These are phyloP conservation scores for Aspergillus baeticus DNA, from an alignment of 495 filamentous ascomycete species.

Conservation along the genomic window DNA sequence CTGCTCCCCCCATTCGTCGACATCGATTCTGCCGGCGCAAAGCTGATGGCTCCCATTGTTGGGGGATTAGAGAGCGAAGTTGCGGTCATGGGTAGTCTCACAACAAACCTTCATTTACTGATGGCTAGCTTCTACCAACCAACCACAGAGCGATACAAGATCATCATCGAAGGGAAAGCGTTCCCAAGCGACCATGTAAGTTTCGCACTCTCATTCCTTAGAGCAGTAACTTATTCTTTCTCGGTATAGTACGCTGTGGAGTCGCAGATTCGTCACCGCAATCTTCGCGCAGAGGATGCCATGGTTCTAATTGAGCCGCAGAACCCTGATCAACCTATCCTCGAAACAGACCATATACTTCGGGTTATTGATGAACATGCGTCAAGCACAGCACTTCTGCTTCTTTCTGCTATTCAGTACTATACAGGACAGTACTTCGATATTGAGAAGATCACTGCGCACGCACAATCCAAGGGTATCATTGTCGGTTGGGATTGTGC, in stretches of 20 bases:
- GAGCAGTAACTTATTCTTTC: not conserved
- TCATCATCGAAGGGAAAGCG: conserved; percentile 90
- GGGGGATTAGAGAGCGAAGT: conserved; percentile 81
- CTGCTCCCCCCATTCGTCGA: conserved; percentile 78
- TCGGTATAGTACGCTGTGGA: conserved; percentile 77
- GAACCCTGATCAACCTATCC: conserved; percentile 42
- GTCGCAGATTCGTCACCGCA: conserved; percentile 81
- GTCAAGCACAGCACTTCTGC: conserved; percentile 69
- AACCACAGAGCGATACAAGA: conserved; percentile 71
- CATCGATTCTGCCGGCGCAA: conserved; percentile 68
- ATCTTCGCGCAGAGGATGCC: conserved; percentile 61
- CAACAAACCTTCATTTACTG: conserved; percentile 85
- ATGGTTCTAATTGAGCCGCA: conserved; percentile 77
- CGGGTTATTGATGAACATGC: conserved; percentile 75
- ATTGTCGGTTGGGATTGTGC: conserved; percentile 93
- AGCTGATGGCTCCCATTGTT: conserved; percentile 77
- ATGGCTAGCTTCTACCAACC: conserved; percentile 92
- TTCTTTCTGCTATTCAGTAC: conserved; percentile 91
- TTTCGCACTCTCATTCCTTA: not conserved
- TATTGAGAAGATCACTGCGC: conserved; percentile 76
- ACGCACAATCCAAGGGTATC: conserved; percentile 74
- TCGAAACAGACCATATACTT: conserved; percentile 73
- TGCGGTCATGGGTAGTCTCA: conserved; percentile 90
- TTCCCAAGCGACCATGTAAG: conserved; percentile 90
- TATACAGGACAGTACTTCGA: conserved; percentile 93